Base-by-base conservation (phyloP, 2,329 filamentous ascomycete genomes). In the Amylocarpus encephaloides region DNA sequence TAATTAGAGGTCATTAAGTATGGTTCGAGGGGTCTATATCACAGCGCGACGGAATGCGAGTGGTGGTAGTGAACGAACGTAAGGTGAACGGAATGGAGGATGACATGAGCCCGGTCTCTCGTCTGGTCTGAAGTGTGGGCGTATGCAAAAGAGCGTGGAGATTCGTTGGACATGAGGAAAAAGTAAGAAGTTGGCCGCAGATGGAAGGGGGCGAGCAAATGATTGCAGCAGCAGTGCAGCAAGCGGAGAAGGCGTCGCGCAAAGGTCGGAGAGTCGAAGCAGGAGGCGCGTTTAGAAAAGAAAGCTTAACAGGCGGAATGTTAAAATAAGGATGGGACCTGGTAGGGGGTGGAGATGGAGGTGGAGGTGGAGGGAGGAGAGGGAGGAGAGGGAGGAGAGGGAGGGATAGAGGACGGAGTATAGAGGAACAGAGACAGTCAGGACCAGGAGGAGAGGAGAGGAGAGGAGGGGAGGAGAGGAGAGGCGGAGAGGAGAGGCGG, bases 1-100 rank as follows among this genome's bases (percentile, higher is more conserved):
- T 46, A 50, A 59, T 59, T 59, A 54, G 43, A 51, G 51, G 40
- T 54, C 55, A 59, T 60, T 62, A 62, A 61, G 57, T 63, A 58
- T 54, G 41, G 29, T 30, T 36, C 39, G 38, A 47, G 44, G 16
- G 50, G 36, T 50, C 46, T 51, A 48, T 49, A 42, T 44, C 41
- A 47, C 43, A 48, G 43, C 43, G 48, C 43, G 43, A 46, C 49
- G 56, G 54, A 43, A 50, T 54, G 50, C 49, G 53, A 34, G 40
- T 19, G 33, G 34, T 12, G 34, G 11, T 35, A 47, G 44, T 30
- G 44, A 47, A 39, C n/a, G 44, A 47, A 39, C n/a, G 48, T 46
- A 19, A 46, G 18, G 34, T 46, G 15, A 19, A 38, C 15, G 34
- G 22, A 4, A 26, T 26, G 22, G 22, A 26, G 22, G 4, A 19